phyloP scores from a whole-genome alignment of 805 yeast genomes.

The Nakazawaea holstii region DNA sequence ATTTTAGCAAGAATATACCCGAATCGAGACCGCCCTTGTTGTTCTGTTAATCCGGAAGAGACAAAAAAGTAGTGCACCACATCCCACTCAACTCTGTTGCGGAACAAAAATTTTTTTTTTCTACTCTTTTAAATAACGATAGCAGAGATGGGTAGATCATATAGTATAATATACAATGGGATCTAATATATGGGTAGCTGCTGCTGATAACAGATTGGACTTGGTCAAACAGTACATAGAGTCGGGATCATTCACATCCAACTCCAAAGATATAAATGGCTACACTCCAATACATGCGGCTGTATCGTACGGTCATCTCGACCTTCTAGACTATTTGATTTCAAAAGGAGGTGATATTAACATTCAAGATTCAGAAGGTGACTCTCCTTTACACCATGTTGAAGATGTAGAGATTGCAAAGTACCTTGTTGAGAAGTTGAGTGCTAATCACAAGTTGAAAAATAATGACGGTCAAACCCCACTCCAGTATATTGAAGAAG shows the following conservation, averaged over 20 bases:
- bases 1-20: too few species aligned
- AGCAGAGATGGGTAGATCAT: too few species aligned
- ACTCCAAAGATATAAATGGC: conserved; percentile 85
- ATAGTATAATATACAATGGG: conserved; percentile 13
- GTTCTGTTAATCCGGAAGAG: too few species aligned
- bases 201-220: conserved; percentile 72
- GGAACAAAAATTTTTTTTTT: neutral
- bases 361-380: conserved; percentile 83
- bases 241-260: conserved; percentile 51
- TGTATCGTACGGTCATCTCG: conserved; percentile 82
- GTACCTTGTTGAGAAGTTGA: conserved; percentile 56
- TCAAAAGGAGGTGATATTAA: conserved; percentile 72
- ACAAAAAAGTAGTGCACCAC: too few species aligned
- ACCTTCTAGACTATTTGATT: conserved; percentile 54
- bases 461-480: conserved; percentile 78
- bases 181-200: conserved; percentile 88
- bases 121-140: too few species aligned
- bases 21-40: too few species aligned
- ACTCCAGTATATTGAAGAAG: conserved; percentile 71
- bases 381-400: conserved; percentile 89
- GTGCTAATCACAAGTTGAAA: conserved; percentile 58
- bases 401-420: conserved; percentile 69
- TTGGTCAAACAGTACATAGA: conserved; percentile 53
- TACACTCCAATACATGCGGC: conserved; percentile 98
- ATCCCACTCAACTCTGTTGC: too few species aligned